Evolutionary conservation across 2,329 filamentous ascomycete species (phyloP), one percentile per base, ranked within the genome.

Genomic region (Lomentospora prolificans): DNA sequence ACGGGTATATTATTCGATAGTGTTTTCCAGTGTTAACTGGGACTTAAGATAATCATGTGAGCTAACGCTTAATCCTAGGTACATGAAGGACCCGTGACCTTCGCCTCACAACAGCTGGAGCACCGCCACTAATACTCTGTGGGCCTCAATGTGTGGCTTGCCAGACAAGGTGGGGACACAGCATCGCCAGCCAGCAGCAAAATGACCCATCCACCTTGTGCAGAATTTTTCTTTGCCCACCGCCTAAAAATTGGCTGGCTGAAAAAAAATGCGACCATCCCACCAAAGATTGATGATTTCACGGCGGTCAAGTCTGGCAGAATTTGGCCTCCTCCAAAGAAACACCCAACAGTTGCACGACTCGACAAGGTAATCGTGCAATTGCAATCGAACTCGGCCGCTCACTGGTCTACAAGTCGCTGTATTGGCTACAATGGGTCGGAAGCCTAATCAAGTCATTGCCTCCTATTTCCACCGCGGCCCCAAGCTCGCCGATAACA

Each of bases 401-500:
- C 17, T 30, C 28, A 10, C 44, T 48, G 44, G 44, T 48, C 19
- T 48, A 25, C 17, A 48, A 48, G 44, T 25, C 24, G 44, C 44
- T 48, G 44, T 48, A 10, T 48, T 22, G 27, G 53, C 41, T 44
- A 55, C 66, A 63, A 92, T 92, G 89, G 89, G 89, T 67, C 82
- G 89, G 67, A 86, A 86, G 72, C 89, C 89, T 61, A 92, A 94
- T 70, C 83, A 84, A 64, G 77, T 95, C 63, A 91, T 96, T 68
- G 79, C 89, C 69, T 84, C 92, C 71, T 94, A 90, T 75, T 96
- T 96, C 70, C 83, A 89, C 68, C 83, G 90, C 62, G 91, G 91
- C 8, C 81, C 83, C 39, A 96, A 96, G 72, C 80, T 96, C 64
- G 84, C 86, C 66, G 90, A 96, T 72, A 86, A 88, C 61, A 94